phyloP scores from a whole-genome alignment of 371 early-diverging fungal genomes.

The Lichtheimia ornata region DNA sequence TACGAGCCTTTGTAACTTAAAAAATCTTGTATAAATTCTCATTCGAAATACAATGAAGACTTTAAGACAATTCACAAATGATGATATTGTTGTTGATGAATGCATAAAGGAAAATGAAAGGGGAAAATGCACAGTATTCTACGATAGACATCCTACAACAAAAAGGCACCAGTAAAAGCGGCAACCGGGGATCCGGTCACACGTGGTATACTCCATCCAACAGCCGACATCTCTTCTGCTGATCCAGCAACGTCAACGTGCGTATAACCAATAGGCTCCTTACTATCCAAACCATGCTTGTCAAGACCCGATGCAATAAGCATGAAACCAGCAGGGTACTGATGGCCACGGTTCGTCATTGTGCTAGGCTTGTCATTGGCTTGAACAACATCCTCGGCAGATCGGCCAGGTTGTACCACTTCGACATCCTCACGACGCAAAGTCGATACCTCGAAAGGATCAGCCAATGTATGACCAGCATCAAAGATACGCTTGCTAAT shows the following conservation, averaged over 20 bases:
- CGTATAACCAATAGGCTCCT: constrained; percentile 74
- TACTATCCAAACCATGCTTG: constrained; percentile 68
- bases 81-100: no score
- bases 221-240: constrained; percentile 64
- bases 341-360: constrained; percentile 82
- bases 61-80: no score
- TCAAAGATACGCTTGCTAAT: constrained; percentile 66
- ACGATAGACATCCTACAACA: constrained; percentile 31
- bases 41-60: no score
- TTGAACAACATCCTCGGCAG: constrained; percentile 83
- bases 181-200: constrained; percentile 81
- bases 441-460: constrained; percentile 83
- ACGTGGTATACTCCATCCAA: constrained; percentile 70
- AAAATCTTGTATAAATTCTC: no score
- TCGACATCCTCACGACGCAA: constrained; percentile 82
- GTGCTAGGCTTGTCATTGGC: constrained; percentile 75
- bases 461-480: constrained; percentile 75
- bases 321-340: constrained; percentile 88
- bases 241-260: constrained; percentile 88
- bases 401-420: constrained; percentile 62
- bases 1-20: constrained; percentile 16
- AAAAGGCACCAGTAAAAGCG: constrained; percentile 77
- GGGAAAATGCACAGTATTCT: no score
- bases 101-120: no score
- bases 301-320: constrained; percentile 78